Base-by-base conservation (phyloP, 75 land plant genomes). In the Pseudotsuga menziesii region DNA sequence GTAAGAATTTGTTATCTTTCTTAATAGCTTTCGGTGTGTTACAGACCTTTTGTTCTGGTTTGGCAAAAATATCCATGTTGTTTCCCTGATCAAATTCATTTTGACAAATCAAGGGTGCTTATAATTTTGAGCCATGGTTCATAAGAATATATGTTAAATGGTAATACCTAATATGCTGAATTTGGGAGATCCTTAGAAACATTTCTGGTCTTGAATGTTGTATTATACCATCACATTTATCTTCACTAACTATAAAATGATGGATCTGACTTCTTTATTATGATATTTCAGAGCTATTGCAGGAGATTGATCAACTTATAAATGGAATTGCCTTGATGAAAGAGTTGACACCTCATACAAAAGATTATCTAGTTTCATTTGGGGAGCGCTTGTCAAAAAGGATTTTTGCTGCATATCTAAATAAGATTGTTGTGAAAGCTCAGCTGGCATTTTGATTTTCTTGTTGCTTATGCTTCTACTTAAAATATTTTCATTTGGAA, bases 321-420 rank as follows among this genome's bases (percentile, higher is more conserved):
- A 90, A 88, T 64, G 96, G 93, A 74, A 94, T 97, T 81, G 93
- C 96, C 13, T 78, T 85, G 80, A 91, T 91, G 86, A 93, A 91
- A 78, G 94, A 93, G 82, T 72, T 91, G 74, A 91, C 96, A 9
- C 61, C 48, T 41, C 85, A 91, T 14, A 97, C 95, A 67, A 90
- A 70, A 80, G 97, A 94, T 64, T 87, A 91, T 62, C 78, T 94
- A 41, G 99, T 89, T 66, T 96, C 99, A 32, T 96, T 96, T 84
- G 99, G 99, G 12, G 99, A 96, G 75, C 91, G 99, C 77, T 88
- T 96, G 83, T 94, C 98, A 11, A 96, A 94, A 39, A 84, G 99
- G 59, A 84, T 96, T 22, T 96, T 96, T 84, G 93, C 98, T 27
- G 94, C 95, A 13, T 94, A 89, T 60, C 74, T 96, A 78, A 92